Percentiles rank a stretch among this genome's conserved stretches.
Evolutionary conservation across 1,284 basidiomycete species (phyloP).

Genomic region (Rhizoctonia solani): DNA sequence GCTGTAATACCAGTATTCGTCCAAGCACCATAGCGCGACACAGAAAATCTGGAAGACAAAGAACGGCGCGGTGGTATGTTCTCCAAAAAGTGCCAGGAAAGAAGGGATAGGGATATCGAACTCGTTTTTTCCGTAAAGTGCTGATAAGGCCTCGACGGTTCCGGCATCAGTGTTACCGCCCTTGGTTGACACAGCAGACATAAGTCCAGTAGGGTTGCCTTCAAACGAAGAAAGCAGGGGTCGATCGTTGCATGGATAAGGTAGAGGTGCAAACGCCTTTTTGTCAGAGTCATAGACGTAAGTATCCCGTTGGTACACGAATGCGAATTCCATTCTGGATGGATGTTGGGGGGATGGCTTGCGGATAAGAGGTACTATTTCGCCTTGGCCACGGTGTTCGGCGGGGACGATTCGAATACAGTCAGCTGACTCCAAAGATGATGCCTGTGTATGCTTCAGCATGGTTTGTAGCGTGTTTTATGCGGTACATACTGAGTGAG

Average conservation of each 20-base stretch:
- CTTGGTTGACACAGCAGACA: constrained; percentile 37
- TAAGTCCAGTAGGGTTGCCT: constrained; percentile 55
- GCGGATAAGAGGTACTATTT: constrained; percentile 80
- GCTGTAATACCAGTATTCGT: constrained; percentile 98
- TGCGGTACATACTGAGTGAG: constrained; percentile 56
- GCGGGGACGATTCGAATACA: constrained; percentile 85
- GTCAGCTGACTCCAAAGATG: constrained; percentile 71
- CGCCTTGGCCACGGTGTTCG: constrained; percentile 86
- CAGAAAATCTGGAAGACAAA: constrained; percentile 98
- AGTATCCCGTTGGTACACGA: constrained; percentile 95
- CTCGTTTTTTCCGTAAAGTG: constrained; percentile 85
- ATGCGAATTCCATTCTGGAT: constrained; percentile 66
- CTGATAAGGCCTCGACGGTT: constrained; percentile 53
- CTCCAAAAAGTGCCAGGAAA: constrained; percentile 84
- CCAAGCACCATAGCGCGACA: constrained; percentile 92
- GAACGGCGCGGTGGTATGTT: constrained; percentile 93
- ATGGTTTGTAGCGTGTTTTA: neutral
- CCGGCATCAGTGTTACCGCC: constrained; percentile 47
- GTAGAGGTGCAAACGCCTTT: constrained; percentile 76
- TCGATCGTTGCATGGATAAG: constrained; percentile 82
- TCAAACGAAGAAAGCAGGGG: constrained; percentile 76
- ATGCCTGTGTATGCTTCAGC: constrained; percentile 53
- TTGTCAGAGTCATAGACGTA: constrained; percentile 74
- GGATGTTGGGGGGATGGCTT: constrained; percentile 46
- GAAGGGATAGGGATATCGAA: constrained; percentile 95